phyloP scores from a whole-genome alignment of 805 yeast genomes.

The Candida adriatica region DNA sequence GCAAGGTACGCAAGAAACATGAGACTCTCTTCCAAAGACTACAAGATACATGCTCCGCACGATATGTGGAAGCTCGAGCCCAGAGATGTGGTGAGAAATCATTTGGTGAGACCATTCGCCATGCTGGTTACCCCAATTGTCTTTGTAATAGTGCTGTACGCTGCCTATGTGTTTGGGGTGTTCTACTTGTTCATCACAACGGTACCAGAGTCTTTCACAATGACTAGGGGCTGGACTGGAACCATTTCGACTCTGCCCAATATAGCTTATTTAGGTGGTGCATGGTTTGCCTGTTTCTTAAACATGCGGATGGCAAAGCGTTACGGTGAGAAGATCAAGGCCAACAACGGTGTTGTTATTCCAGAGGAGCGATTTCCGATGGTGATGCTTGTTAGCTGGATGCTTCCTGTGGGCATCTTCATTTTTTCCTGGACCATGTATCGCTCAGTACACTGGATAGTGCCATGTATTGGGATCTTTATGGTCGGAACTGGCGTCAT shows the following conservation, averaged over 20 bases:
- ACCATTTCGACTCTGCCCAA: slow-evolving; percentile 29
- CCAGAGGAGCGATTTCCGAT: slow-evolving; percentile 57
- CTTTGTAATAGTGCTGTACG: slow-evolving; percentile 36
- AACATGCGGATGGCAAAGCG: slow-evolving; percentile 26
- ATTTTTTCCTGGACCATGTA: slow-evolving; percentile 58
- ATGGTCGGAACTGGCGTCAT: slow-evolving; percentile 47
- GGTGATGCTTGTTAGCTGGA: slow-evolving; percentile 40
- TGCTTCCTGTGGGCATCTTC: slow-evolving; percentile 49
- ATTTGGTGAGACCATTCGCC: slow-evolving; percentile 15
- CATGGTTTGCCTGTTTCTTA: slow-evolving; percentile 25
- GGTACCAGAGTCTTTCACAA: slow-evolving; percentile 30
- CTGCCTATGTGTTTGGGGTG: slow-evolving; percentile 43
- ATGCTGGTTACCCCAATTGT: slow-evolving; percentile 26
- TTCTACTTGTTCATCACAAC: slow-evolving; percentile 40
- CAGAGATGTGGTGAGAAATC: slow-evolving; percentile 11
- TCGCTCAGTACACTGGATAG: slow-evolving; percentile 41
- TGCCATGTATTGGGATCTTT: slow-evolving; percentile 51
- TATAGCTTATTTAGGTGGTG: slow-evolving; percentile 33
- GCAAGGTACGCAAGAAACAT: slow-evolving; percentile 9
- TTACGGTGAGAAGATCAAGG: slow-evolving; percentile 32
- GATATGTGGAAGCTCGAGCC: slow-evolving; percentile 15
- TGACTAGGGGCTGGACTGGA: slow-evolving; percentile 26
- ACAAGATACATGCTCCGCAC: slow-evolving; percentile 12
- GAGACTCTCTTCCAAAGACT: slow-evolving; percentile 8
- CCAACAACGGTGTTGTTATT: slow-evolving; percentile 38